These are phyloP conservation scores for Trichomonas tenax DNA, from an alignment of 208 protist genomes.

Conservation along the genomic window DNA sequence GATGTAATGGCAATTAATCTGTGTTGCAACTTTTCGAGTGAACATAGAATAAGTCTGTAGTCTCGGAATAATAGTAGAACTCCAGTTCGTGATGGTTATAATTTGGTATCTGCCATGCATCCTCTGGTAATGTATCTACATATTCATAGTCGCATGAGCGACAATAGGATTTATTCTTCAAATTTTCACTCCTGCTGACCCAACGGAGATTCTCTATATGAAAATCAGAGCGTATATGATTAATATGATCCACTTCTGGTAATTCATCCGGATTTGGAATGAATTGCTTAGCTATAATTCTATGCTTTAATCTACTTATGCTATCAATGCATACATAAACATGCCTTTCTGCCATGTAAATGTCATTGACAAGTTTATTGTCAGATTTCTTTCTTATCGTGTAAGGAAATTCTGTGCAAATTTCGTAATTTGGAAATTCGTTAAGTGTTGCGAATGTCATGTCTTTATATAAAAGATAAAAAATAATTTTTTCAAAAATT, in stretches of 20 bases:
- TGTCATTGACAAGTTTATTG: not conserved
- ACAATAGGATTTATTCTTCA: not conserved
- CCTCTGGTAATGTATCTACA: not conserved
- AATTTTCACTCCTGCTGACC: not conserved
- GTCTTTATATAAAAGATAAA: too few species aligned
- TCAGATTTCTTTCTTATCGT: not conserved
- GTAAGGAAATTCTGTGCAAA: not conserved
- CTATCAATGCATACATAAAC: not conserved
- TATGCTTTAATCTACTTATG: not conserved
- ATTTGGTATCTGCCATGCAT: not conserved
- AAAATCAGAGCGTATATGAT: not conserved
- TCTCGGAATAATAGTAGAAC: too few species aligned
- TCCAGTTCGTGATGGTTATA: too few species aligned
- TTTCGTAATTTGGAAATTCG: too few species aligned
- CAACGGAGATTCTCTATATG: not conserved
- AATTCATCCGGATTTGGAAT: not conserved
- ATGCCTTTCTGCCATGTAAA: not conserved
- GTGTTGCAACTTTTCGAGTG: too few species aligned
- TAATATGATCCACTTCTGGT: not conserved
- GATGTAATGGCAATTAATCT: too few species aligned
- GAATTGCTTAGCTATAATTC: not conserved
- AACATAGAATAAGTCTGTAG: too few species aligned
- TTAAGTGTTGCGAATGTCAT: too few species aligned
- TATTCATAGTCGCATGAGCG: not conserved
- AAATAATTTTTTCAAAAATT: too few species aligned